A percentile compares a stretch with the other conserved stretches of the same genome.
These are phyloP conservation scores for Candida michaelii DNA, from an alignment of 805 yeast genomes.

Conservation along the genomic window DNA sequence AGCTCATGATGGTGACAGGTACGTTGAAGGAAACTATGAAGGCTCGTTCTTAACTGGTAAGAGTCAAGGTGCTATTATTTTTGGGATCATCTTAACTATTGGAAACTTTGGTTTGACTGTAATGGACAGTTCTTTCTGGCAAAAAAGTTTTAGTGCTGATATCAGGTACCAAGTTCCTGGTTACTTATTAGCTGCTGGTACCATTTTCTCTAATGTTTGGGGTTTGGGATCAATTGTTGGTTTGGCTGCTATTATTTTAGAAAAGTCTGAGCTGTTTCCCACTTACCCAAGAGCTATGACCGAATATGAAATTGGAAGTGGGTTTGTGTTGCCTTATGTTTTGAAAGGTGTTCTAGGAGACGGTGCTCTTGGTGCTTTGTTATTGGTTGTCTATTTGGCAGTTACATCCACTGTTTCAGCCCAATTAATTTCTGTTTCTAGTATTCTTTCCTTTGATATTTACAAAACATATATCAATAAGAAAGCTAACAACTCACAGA, in stretches of 20 bases:
- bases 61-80: slow-evolving; percentile 32
- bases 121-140: slow-evolving; percentile 43
- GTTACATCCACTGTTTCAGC: slow-evolving; percentile 45
- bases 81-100: slow-evolving; percentile 33
- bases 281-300: slow-evolving; percentile 34
- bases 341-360: slow-evolving; percentile 32
- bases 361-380: slow-evolving; percentile 30
- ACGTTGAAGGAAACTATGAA: slow-evolving; percentile 30
- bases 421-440: slow-evolving; percentile 39
- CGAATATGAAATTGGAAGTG: slow-evolving; percentile 27
- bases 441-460: slow-evolving; percentile 46
- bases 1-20: slow-evolving; percentile 20
- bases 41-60: slow-evolving; percentile 39
- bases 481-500: slow-evolving; percentile 40
- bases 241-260: slow-evolving; percentile 29
- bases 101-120: slow-evolving; percentile 40
- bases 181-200: slow-evolving; percentile 32
- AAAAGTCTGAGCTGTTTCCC: slow-evolving; percentile 25
- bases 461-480: slow-evolving; percentile 45
- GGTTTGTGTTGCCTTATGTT: slow-evolving; percentile 30
- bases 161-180: slow-evolving; percentile 38
- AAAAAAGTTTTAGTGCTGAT: slow-evolving; percentile 38
- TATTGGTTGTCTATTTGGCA: slow-evolving; percentile 36
- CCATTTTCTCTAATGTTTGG: slow-evolving; percentile 35
- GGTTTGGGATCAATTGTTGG: slow-evolving; percentile 37